A percentile compares a stretch with the other conserved stretches of the same genome.
phyloP scores from a whole-genome alignment of 345 rosid species.

The Excoecaria agallocha region DNA sequence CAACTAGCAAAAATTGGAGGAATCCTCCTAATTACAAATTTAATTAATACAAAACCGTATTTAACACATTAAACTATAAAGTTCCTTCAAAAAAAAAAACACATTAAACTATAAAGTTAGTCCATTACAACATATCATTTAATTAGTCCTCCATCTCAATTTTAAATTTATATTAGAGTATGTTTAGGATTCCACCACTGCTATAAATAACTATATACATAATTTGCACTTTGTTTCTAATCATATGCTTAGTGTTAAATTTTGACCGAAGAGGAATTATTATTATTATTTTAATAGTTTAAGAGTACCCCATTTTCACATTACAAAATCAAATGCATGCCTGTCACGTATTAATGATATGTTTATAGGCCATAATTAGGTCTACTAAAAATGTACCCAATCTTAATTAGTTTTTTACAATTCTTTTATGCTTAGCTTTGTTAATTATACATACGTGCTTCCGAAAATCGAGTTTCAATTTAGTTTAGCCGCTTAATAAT shows the following conservation, averaged over 20 bases:
- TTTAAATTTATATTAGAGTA: constrained; percentile 11
- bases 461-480: background rate
- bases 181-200: constrained; percentile 37
- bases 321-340: constrained; percentile 24
- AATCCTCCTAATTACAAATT: background rate
- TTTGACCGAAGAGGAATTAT: constrained; percentile 27
- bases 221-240: constrained; percentile 19
- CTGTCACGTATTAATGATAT: constrained; percentile 27
- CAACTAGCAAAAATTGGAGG: background rate
- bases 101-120: background rate
- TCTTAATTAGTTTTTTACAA: background rate
- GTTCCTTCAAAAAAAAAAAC: too few relatives aligned
- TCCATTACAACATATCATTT: background rate
- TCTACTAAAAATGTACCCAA: constrained; percentile 6
- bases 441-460: background rate
- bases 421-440: background rate
- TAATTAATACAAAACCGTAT: background rate
- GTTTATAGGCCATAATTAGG: constrained; percentile 17
- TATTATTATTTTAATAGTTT: background rate
- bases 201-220: background rate
- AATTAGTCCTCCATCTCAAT: background rate
- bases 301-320: too few relatives aligned
- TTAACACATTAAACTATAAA: background rate
- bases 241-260: constrained; percentile 33
- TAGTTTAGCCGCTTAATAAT: constrained; percentile 3